Conservation (phyloP, 1,284 basidiomycete species). For the Phaffia rhodozyma region DNA sequence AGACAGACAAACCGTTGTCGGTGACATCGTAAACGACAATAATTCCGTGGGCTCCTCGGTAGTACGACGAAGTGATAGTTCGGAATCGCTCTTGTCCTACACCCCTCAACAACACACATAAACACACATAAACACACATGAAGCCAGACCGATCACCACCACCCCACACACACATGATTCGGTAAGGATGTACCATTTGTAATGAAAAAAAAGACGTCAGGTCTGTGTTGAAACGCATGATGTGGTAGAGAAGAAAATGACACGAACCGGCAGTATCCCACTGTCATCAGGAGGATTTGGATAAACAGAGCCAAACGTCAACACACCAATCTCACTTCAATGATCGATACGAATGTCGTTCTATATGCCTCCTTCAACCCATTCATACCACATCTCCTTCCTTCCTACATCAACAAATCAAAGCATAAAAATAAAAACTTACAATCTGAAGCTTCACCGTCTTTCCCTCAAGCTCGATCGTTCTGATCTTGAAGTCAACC, state of each 20-base stretch:
- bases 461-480: constrained; percentile 98
- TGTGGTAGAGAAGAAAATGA: too few species aligned
- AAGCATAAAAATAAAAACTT: constrained; percentile 36
- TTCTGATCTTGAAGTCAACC: constrained; percentile 99
- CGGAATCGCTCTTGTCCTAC: constrained; percentile 90
- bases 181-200: background rate
- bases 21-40: constrained; percentile 99
- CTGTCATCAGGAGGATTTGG: background rate
- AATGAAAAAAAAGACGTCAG: background rate
- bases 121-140: constrained; percentile 5
- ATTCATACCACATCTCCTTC: constrained; percentile 3
- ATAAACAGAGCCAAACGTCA: constrained; percentile 16
- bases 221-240: too few species aligned
- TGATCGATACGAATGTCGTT: constrained; percentile 4
- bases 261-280: too few species aligned
- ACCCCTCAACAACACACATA: constrained; percentile 13
- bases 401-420: constrained; percentile 21
- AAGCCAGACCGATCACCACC: background rate
- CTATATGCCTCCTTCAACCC: background rate
- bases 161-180: background rate
- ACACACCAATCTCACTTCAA: too few species aligned
- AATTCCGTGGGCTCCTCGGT: constrained; percentile 83
- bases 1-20: constrained; percentile 63
- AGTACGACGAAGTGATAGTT: constrained; percentile 94
- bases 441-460: constrained; percentile 99